phyloP scores from a whole-genome alignment of 2,329 filamentous ascomycete species.

The Calonectria hongkongensis region DNA sequence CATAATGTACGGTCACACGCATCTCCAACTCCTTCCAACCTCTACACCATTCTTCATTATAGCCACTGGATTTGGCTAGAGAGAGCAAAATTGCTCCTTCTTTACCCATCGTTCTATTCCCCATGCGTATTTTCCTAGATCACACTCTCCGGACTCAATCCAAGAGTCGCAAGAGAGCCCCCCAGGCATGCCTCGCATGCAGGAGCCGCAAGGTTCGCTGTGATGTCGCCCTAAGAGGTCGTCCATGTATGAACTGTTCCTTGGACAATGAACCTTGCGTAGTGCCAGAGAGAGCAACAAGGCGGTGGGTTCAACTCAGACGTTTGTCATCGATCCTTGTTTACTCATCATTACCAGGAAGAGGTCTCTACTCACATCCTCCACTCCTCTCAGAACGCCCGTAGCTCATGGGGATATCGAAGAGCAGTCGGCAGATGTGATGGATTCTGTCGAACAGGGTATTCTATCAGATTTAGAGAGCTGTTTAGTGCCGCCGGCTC shows the following conservation, averaged over 20 bases:
- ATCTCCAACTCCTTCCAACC: neutral
- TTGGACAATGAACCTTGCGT: slow-evolving; percentile 67
- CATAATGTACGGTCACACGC: neutral
- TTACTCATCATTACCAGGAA: neutral
- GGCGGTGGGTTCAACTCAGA: slow-evolving; percentile 53
- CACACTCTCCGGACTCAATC: slow-evolving; percentile 5
- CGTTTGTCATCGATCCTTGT: neutral
- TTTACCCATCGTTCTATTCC: neutral
- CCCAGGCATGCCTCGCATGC: slow-evolving; percentile 68
- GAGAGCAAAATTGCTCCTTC: neutral
- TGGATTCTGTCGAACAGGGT: neutral
- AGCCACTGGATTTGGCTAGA: neutral
- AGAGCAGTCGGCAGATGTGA: neutral
- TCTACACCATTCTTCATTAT: neutral
- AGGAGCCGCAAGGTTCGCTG: slow-evolving; percentile 70
- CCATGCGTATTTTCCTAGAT: slow-evolving; percentile 16
- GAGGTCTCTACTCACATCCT: neutral
- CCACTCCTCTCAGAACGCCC: too few relatives aligned
- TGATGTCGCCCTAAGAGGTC: slow-evolving; percentile 67
- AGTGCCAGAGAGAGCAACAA: slow-evolving; percentile 61
- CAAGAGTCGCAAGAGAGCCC: slow-evolving; percentile 26
- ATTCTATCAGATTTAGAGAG: neutral
- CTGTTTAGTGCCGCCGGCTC: neutral
- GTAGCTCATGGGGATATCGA: neutral
- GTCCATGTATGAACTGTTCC: slow-evolving; percentile 70